A percentile compares a stretch with the other conserved stretches of the same genome.
Conservation (phyloP, 208 protist genomes). For the Naegleria gruberi region DNA sequence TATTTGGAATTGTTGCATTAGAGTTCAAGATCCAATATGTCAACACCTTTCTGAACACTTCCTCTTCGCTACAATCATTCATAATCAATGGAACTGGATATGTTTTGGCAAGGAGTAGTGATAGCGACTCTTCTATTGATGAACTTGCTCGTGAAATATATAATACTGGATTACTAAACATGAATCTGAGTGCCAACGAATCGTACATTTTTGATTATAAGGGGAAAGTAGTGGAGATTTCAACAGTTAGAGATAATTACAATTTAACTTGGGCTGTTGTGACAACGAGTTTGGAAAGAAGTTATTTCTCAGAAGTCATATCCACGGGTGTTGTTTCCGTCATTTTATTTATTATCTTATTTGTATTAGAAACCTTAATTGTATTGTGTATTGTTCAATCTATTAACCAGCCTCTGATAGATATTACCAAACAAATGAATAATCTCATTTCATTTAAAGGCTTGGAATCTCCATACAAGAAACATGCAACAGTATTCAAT, state of each 20-base stretch:
- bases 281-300: not conserved
- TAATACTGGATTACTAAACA: too few relatives aligned
- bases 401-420: not conserved
- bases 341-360: not conserved
- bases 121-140: not conserved
- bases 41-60: not conserved
- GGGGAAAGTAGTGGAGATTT: not conserved
- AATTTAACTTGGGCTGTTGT: not conserved
- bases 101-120: not conserved
- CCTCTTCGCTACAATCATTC: too few relatives aligned
- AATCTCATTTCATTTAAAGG: not conserved
- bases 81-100: too few relatives aligned
- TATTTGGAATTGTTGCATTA: not conserved
- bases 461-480: not conserved
- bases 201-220: too few relatives aligned
- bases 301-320: not conserved
- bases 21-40: not conserved
- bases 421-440: not conserved
- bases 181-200: too few relatives aligned
- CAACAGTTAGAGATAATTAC: not conserved
- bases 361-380: not conserved
- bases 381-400: not conserved
- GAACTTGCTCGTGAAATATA: not conserved
- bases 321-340: not conserved
- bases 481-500: not conserved